Percentiles rank a stretch among this genome's conserved stretches.
Conservation (phyloP, 1,284 basidiomycete species). For the Meripilus lineatus region DNA sequence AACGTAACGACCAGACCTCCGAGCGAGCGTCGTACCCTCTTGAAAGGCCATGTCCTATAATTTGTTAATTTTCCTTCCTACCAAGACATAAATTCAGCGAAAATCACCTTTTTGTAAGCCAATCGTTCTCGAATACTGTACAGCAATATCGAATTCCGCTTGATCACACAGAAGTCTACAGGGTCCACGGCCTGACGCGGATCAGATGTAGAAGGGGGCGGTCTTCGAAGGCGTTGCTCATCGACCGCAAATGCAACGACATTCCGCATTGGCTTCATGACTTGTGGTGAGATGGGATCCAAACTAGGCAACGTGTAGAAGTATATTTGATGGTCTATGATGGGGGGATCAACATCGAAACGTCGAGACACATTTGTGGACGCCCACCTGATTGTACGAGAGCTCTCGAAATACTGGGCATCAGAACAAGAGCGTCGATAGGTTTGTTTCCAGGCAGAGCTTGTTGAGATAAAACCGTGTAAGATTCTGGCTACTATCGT, state of each 20-base stretch:
- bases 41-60: slow-evolving; percentile 78
- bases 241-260: slow-evolving; percentile 79
- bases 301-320: slow-evolving; percentile 79
- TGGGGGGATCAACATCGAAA: not conserved
- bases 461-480: slow-evolving; percentile 65
- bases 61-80: not conserved
- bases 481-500: slow-evolving; percentile 51
- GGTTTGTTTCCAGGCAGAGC: slow-evolving; percentile 56
- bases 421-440: slow-evolving; percentile 72
- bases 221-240: slow-evolving; percentile 63
- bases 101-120: slow-evolving; percentile 52
- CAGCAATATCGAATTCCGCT: slow-evolving; percentile 63
- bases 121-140: slow-evolving; percentile 62
- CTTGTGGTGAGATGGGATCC: slow-evolving; percentile 54
- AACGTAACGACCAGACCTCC: slow-evolving; percentile 60
- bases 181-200: slow-evolving; percentile 41
- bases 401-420: slow-evolving; percentile 68
- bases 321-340: slow-evolving; percentile 69
- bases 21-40: slow-evolving; percentile 53
- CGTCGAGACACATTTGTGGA: not conserved
- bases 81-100: not conserved
- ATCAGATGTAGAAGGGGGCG: slow-evolving; percentile 37
- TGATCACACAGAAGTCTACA: slow-evolving; percentile 77
- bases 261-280: slow-evolving; percentile 74
- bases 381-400: slow-evolving; percentile 67